Percentiles rank a stretch among this genome's conserved stretches.
Conservation (phyloP, 306 rosid genomes). For the Sicyos baderoa region DNA sequence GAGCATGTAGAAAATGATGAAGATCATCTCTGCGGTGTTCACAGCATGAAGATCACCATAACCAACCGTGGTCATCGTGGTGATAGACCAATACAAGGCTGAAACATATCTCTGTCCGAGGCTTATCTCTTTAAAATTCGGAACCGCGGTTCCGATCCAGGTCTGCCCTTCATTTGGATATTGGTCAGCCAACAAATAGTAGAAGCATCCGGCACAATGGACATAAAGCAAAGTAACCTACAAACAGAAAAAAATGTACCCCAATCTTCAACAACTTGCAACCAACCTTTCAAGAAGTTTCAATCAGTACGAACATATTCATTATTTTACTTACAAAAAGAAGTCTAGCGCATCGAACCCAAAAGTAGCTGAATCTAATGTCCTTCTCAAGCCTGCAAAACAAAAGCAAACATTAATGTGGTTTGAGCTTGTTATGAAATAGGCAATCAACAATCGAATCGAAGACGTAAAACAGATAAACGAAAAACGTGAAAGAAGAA, state of each 20-base stretch:
- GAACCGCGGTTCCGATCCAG: constrained; percentile 69
- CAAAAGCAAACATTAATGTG: neutral
- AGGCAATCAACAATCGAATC: too few relatives aligned
- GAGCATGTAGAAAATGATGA: constrained; percentile 81
- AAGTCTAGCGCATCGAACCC: constrained; percentile 75
- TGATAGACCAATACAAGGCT: constrained; percentile 82
- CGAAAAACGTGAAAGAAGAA: too few relatives aligned
- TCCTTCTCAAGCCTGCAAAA: constrained; percentile 82
- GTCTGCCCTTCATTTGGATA: constrained; percentile 64
- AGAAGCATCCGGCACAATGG: constrained; percentile 85
- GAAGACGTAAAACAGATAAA: too few relatives aligned
- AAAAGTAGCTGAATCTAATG: constrained; percentile 84
- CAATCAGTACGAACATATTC: constrained; percentile 7
- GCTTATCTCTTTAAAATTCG: constrained; percentile 64
- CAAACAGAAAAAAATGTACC: neutral
- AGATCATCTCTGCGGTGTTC: constrained; percentile 72
- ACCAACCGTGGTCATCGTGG: constrained; percentile 94
- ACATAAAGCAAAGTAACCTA: constrained; percentile 65
- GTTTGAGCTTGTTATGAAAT: neutral
- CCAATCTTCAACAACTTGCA: constrained; percentile 5
- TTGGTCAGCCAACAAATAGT: constrained; percentile 63
- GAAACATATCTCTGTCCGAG: constrained; percentile 57
- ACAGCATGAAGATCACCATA: constrained; percentile 92
- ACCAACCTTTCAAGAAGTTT: constrained; percentile 3
- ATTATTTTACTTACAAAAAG: constrained; percentile 45